A percentile compares a stretch with the other conserved stretches of the same genome.
Conservation (phyloP, 345 rosid species). For the Camelina sativa region DNA sequence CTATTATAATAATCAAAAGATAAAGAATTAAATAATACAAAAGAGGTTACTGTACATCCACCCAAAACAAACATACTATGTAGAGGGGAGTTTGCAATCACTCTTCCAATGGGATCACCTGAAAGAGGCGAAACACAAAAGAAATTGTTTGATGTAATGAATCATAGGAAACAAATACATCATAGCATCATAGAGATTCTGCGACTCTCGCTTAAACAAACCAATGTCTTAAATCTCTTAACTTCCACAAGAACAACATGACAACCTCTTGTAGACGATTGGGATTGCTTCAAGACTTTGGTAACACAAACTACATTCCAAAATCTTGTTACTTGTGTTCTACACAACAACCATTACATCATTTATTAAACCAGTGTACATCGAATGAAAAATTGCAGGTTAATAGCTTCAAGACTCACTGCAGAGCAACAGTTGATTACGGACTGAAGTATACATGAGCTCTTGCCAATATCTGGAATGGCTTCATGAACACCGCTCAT, state of each 20-base stretch:
- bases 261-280: conserved; percentile 64
- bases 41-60: too few relatives aligned
- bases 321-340: neutral
- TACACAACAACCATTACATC: neutral
- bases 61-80: too few relatives aligned
- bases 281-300: conserved; percentile 65
- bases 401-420: conserved; percentile 38
- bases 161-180: conserved; percentile 49
- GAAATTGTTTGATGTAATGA: conserved; percentile 40
- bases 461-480: conserved; percentile 58
- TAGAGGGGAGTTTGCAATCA: too few relatives aligned
- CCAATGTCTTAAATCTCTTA: conserved; percentile 42
- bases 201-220: conserved; percentile 39
- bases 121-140: conserved; percentile 52
- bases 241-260: conserved; percentile 48
- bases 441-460: conserved; percentile 60
- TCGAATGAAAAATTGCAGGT: conserved; percentile 43
- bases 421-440: conserved; percentile 52
- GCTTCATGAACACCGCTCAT: too few relatives aligned
- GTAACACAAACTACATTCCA: conserved; percentile 32
- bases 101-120: conserved; percentile 40
- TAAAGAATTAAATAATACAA: too few relatives aligned
- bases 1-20: too few relatives aligned
- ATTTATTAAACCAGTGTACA: neutral
- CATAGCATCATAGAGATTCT: conserved; percentile 42